Base-by-base conservation (phyloP, 2,329 filamentous ascomycete genomes). In the Trichoderma aggressivum region DNA sequence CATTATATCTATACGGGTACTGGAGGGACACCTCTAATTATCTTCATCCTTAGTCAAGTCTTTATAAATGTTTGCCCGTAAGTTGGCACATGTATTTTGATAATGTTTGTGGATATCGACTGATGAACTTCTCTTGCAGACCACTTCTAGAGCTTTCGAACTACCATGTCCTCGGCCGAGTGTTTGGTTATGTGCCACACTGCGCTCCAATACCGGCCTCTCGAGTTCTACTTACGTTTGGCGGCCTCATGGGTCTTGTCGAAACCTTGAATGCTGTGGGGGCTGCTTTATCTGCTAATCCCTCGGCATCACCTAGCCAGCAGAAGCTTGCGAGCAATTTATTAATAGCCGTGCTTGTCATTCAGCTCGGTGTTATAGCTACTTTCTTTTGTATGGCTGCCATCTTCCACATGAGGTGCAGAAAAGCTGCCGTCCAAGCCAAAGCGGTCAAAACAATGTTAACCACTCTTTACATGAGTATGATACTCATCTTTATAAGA, bases 231-330 rank as follows among this genome's bases (percentile, higher is more conserved):
- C 7, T 34, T n/a, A 21, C 47, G 1, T 64, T 64, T 26, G 62
- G 62, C 1, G 62, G 62, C n/a, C 28, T 64, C 8, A 64, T 64
- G 62, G 43, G 12, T 36, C n/a, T 64, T 21, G 62, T 55, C 43
- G 62, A 64, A 36, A 34, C 62, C 11, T 55, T 64, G 43, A 64
- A 64, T 53, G 62, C 43, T n/a, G 62, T 64, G 5, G 62, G 62
- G 26, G 62, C 47, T 16, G 47, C 62, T 26, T 55, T 64, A 26
- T 64, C 62, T 18, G 28, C 43, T 6, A 64, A 64, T 55, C 62
- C 62, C 28, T 53, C 62, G 14, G 62, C 43, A 36, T 55, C 43
- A 2, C 12, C 26, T 7, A 2, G n/a, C 8, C 30, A 32, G 32
- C 62, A 64, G 32, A 18, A 14, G 7, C 30, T 64, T 18, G 62